Base-by-base conservation (phyloP, 2,329 filamentous ascomycete genomes). In the Monilinia polystroma region DNA sequence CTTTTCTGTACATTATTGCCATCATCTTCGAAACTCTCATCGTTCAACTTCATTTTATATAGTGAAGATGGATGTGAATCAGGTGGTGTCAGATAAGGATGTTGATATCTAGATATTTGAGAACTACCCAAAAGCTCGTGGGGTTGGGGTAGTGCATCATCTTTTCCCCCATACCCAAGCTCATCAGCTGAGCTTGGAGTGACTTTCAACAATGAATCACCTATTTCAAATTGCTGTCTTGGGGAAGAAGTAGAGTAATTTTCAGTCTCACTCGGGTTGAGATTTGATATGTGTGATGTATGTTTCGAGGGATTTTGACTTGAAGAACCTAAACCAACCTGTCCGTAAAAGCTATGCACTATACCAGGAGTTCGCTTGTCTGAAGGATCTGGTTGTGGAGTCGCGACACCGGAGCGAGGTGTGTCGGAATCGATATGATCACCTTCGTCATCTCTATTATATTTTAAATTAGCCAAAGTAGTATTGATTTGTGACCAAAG, bases 291-390 rank as follows among this genome's bases (percentile, higher is more conserved):
- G 23, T 47, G 57, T 59, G 57, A 35, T 60, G 18, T 73, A 69
- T 68, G 71, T 72, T 70, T 72, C 73, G 71, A 69, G 59, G 72
- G 68, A 73, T 66, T 68, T 66, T 60, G 41, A 66, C 32, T 32
- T 75, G 71, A 85, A 88, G 88, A 87, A 83, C 86, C 87, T 84
- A 86, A 86, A 97, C 95, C 89, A 96, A 99, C 95, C 94, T 99
- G 95, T 83, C 90, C 90, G 86, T 98, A 97, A 85, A 95, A 97
- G 84, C 90, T 96, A 79, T 88, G 87, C 85, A 95, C 90, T 82
- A 98, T 96, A 78, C 93, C 92, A 73, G 95, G 95, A 77, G 96
- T 84, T 81, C 95, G 90, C 82, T 97, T 97, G 82, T 99, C 95
- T 76, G 91, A 89, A 71, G 90, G 89, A 80, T 98, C 94, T 73